Conservation (phyloP, 768 basidiomycete genomes). For the Termitomyces sp. region DNA sequence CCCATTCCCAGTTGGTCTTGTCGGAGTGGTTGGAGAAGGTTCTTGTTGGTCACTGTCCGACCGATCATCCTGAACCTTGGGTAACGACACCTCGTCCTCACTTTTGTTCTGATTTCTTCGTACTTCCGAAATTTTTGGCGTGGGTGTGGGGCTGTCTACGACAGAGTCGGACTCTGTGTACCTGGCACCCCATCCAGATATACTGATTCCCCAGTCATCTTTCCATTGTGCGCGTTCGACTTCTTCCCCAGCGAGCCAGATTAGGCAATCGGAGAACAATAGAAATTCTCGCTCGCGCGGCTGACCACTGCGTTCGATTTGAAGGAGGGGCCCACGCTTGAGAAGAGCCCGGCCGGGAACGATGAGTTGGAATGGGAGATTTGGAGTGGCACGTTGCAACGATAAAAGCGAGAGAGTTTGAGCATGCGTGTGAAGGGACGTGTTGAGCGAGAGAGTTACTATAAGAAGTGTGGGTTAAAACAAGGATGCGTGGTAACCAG, state of each 20-base stretch:
- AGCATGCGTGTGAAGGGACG: slow-evolving; percentile 74
- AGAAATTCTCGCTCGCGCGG: slow-evolving; percentile 67
- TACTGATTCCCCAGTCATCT: slow-evolving; percentile 28
- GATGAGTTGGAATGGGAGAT: slow-evolving; percentile 76
- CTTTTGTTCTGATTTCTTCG: slow-evolving; percentile 53
- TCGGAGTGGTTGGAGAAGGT: slow-evolving; percentile 18
- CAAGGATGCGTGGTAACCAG: neutral
- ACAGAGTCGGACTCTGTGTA: slow-evolving; percentile 12
- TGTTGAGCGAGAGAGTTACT: slow-evolving; percentile 80
- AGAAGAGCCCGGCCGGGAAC: slow-evolving; percentile 77
- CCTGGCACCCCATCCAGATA: slow-evolving; percentile 18
- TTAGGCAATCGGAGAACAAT: slow-evolving; percentile 76
- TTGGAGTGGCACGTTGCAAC: slow-evolving; percentile 72
- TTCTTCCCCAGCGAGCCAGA: slow-evolving; percentile 68
- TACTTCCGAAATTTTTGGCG: slow-evolving; percentile 21
- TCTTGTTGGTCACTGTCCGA: neutral
- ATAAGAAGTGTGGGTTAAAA: neutral
- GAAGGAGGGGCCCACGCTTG: slow-evolving; percentile 59
- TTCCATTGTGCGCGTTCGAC: slow-evolving; percentile 28
- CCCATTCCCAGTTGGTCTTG: slow-evolving; percentile 9
- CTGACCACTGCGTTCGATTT: slow-evolving; percentile 47
- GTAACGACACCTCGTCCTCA: slow-evolving; percentile 47
- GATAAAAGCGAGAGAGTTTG: slow-evolving; percentile 74
- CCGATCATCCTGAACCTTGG: slow-evolving; percentile 2
- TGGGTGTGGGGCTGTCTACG: slow-evolving; percentile 8